A percentile compares a stretch with the other conserved stretches of the same genome.
These are phyloP conservation scores for Athelia sp. DNA, from an alignment of 1,284 basidiomycete genomes.

Conservation along the genomic window DNA sequence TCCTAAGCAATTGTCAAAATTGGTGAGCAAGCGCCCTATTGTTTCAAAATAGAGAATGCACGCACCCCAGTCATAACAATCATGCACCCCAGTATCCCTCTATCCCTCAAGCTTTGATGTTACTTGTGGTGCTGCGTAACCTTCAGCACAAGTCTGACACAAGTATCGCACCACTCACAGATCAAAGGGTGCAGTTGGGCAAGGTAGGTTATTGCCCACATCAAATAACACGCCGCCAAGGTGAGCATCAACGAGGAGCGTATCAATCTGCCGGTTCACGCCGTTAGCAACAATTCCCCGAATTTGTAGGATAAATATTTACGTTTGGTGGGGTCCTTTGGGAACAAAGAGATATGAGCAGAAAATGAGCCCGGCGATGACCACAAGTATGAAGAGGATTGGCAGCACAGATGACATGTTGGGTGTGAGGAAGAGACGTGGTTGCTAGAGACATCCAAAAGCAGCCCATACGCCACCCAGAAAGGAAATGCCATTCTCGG, in stretches of 20 bases:
- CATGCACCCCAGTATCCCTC: neutral
- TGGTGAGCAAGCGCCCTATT: neutral
- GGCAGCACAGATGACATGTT: constrained; percentile 53
- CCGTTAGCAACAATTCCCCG: constrained; percentile 1
- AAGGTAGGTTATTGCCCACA: constrained; percentile 94
- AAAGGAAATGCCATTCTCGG: too few species aligned
- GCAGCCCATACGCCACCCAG: too few species aligned
- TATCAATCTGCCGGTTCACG: constrained; percentile 53
- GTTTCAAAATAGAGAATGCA: neutral
- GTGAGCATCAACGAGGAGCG: constrained; percentile 76
- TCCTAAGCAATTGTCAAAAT: neutral
- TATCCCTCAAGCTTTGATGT: neutral
- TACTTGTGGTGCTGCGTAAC: constrained; percentile 3
- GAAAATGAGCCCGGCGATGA: constrained; percentile 60
- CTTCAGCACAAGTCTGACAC: neutral
- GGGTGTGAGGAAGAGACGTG: neutral
- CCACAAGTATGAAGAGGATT: constrained; percentile 47
- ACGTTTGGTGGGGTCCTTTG: constrained; percentile 89
- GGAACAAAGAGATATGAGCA: constrained; percentile 68
- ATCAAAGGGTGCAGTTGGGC: constrained; percentile 89
- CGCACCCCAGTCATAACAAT: neutral
- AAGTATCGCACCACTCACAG: constrained; percentile 39
- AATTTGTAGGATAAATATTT: constrained; percentile 26
- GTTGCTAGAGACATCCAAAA: too few species aligned
- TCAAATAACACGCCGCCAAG: constrained; percentile 79